Conservation (phyloP, 768 basidiomycete genomes). For the Symmetrospora coprosmae region DNA sequence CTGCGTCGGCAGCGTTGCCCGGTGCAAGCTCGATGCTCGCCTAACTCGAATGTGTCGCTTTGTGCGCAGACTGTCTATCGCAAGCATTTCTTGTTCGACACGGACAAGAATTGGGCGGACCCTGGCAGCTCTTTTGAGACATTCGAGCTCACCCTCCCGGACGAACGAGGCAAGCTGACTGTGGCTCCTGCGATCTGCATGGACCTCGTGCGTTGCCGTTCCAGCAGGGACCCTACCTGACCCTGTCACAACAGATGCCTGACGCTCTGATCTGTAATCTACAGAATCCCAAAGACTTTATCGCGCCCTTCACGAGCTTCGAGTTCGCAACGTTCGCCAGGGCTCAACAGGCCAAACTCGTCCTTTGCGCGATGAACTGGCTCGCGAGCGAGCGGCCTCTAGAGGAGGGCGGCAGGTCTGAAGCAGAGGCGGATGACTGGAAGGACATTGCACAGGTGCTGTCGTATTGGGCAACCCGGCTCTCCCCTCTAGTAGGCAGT, state of each 20-base stretch:
- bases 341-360: constrained; percentile 11
- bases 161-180: background rate
- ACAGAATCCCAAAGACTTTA: constrained; percentile 23
- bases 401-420: background rate
- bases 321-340: constrained; percentile 22
- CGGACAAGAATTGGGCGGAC: constrained; percentile 30
- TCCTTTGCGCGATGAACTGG: constrained; percentile 25
- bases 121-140: constrained; percentile 13
- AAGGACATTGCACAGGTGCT: constrained; percentile 17
- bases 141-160: constrained; percentile 19
- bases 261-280: background rate
- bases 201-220: constrained; percentile 24
- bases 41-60: background rate
- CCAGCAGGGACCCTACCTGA: background rate
- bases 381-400: constrained; percentile 21
- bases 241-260: background rate
- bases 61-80: constrained; percentile 18
- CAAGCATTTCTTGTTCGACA: constrained; percentile 30
- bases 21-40: too few relatives aligned
- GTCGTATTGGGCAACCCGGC: constrained; percentile 26
- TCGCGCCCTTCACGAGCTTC: constrained; percentile 19
- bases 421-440: constrained; percentile 16
- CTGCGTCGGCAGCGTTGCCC: too few relatives aligned
- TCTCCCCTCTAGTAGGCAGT: constrained; percentile 23
- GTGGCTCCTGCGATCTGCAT: constrained; percentile 29